Evolutionary conservation across 441 rosid species (phyloP).

Genomic region (Metrosideros polymorpha): DNA sequence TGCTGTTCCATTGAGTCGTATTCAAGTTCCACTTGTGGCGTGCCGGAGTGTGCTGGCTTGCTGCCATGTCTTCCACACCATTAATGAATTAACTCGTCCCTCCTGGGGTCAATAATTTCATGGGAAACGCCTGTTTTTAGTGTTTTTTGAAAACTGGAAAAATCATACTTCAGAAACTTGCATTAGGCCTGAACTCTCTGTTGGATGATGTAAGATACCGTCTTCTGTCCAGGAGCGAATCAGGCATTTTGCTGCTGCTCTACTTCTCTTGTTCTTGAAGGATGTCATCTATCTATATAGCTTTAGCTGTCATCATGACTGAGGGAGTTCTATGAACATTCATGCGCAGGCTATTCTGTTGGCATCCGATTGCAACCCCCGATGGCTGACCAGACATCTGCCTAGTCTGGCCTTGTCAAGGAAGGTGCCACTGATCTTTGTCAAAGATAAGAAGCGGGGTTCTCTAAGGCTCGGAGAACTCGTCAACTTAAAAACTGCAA

Average conservation of each 20-base stretch:
- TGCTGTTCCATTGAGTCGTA: not conserved
- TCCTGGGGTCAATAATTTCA: not conserved
- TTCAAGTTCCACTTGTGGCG: not conserved
- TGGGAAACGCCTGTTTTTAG: not conserved
- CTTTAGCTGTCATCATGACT: not conserved
- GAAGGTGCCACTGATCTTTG: conserved; percentile 50
- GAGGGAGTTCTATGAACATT: not conserved
- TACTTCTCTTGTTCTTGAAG: not conserved
- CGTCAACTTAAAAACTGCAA: conserved; percentile 63
- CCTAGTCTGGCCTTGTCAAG: conserved; percentile 58
- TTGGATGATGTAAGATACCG: not conserved
- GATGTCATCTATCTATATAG: not conserved
- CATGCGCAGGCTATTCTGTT: conserved; percentile 40
- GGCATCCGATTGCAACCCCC: conserved; percentile 80
- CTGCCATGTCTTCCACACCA: not conserved
- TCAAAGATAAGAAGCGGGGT: conserved; percentile 53
- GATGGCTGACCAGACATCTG: conserved; percentile 68
- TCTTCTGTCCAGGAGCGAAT: not conserved
- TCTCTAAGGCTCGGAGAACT: conserved; percentile 76
- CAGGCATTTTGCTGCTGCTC: not conserved
- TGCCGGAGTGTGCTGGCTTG: not conserved
- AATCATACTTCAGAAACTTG: not conserved
- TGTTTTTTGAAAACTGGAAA: not conserved
- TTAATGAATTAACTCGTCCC: not conserved
- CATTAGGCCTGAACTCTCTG: not conserved